Evolutionary conservation across 495 filamentous ascomycete species (phyloP).

Genomic region (Lineolata rhizophorae): DNA sequence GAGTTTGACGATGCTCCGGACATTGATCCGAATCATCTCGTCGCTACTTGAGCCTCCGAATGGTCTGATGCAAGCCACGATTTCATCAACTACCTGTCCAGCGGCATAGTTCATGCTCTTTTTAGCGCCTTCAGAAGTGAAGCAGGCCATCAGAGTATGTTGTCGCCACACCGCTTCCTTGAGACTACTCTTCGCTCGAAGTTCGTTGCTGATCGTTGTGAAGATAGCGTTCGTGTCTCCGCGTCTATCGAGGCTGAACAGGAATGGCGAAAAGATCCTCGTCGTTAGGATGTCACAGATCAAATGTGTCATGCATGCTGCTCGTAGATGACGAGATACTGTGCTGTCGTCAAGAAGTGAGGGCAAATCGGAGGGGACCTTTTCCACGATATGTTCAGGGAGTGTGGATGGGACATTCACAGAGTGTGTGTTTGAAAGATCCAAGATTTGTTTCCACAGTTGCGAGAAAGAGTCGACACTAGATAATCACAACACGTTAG

Average conservation of each 20-base stretch:
- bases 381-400: constrained; percentile 27
- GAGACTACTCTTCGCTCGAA: constrained; percentile 36
- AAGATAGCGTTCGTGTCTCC: constrained; percentile 42
- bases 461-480: constrained; percentile 37
- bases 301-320: constrained; percentile 36
- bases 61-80: constrained; percentile 32
- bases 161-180: constrained; percentile 43
- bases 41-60: constrained; percentile 33
- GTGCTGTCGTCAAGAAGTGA: constrained; percentile 25
- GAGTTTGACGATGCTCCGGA: constrained; percentile 37
- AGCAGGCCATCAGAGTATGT: constrained; percentile 40
- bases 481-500: too few species aligned
- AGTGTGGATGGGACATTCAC: constrained; percentile 33
- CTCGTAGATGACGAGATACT: constrained; percentile 32
- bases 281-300: constrained; percentile 35
- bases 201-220: constrained; percentile 36
- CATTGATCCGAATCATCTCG: constrained; percentile 27
- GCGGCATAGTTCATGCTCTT: constrained; percentile 37
- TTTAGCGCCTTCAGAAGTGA: constrained; percentile 39
- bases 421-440: constrained; percentile 35
- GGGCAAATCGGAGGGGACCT: constrained; percentile 31
- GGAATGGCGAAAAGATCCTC: constrained; percentile 42
- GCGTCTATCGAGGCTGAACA: constrained; percentile 37
- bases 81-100: constrained; percentile 37
- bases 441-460: constrained; percentile 33